Evolutionary conservation across 164 flowering plant genomes (phyloP), one percentile per base, ranked within the genome.

Genomic region (Magnolia officinalis): DNA sequence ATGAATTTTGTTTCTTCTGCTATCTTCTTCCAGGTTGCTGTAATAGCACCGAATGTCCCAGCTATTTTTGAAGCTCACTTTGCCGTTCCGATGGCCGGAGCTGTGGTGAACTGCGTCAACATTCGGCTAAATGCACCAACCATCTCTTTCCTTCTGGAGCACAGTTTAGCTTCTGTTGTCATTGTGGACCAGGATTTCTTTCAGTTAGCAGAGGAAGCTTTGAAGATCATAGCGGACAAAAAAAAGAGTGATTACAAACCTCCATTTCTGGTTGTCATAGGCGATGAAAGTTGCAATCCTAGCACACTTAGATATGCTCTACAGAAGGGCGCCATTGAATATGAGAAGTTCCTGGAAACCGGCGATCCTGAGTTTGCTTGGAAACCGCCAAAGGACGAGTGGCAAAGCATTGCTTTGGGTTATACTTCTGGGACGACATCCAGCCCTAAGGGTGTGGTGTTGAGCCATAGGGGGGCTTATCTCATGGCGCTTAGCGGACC

Each of bases 371-470:
- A 89, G 45, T 96, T 83, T 87, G 80, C 84, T 61, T 96, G 99
- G 99, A 84, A 78, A 67, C 90, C 96, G 63, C 99, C 99, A 1
- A 83, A 84, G 74, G 98, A 96, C 82, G 99, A 94, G 89, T 96
- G 99, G 99, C 94, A 92, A 80, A 96, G 98, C 77, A 94, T 96
- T 83, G 85, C 98, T 65, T 77, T 96, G 75, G 98, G 99, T 61
- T 96, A 96, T 76, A 96, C 99, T 68, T 96, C 99, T 55, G 99
- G 99, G n/a, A 94, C 98, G 13, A 96, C 99, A 2, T 92, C 99
- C 51, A 94, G 89, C 45, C 98, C 99, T 2, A 96, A 94, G 80
- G 99, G 99, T 21, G 99, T 94, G 74, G 95, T 96, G 21, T 80
- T 96, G 85, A 73, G 80, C 76, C 99, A 96, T 67, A 82, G 99